phyloP scores from a whole-genome alignment of 2,329 filamentous ascomycete species.

The Nothophoma quercina region DNA sequence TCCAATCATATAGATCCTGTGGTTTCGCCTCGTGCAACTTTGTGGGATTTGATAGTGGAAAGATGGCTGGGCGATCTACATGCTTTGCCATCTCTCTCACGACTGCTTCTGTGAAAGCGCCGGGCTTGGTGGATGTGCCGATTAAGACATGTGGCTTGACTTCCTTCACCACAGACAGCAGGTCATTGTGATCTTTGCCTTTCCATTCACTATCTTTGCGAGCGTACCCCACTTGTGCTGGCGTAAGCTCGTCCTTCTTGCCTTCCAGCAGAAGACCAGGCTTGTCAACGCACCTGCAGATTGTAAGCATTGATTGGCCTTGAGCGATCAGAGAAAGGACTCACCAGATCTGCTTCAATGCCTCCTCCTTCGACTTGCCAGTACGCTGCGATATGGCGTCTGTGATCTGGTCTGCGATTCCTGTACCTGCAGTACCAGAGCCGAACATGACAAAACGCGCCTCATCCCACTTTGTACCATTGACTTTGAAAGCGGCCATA shows the following conservation, averaged over 20 bases:
- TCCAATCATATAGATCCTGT: constrained; percentile 79
- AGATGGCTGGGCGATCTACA: constrained; percentile 80
- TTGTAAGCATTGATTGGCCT: not conserved
- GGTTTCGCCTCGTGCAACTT: constrained; percentile 83
- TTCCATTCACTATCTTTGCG: constrained; percentile 71
- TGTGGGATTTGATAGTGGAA: constrained; percentile 87
- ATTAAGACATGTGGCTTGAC: constrained; percentile 83
- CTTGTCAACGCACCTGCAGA: constrained; percentile 73
- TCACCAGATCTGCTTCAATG: constrained; percentile 76
- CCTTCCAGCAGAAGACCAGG: constrained; percentile 75
- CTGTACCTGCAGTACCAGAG: constrained; percentile 80
- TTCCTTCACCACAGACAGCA: constrained; percentile 72
- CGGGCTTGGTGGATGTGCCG: constrained; percentile 81
- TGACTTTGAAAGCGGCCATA: constrained; percentile 76
- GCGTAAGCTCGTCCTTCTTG: constrained; percentile 66
- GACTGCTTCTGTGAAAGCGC: constrained; percentile 76
- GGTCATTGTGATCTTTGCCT: constrained; percentile 61
- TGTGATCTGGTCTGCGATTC: constrained; percentile 84
- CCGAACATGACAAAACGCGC: constrained; percentile 79
- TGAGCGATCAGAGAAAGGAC: not conserved
- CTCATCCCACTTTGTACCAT: constrained; percentile 70
- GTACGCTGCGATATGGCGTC: constrained; percentile 78
- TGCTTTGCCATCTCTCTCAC: constrained; percentile 78
- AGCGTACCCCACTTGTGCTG: constrained; percentile 72
- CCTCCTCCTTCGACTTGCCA: constrained; percentile 74